Percentiles rank a stretch among this genome's conserved stretches.
phyloP scores from a whole-genome alignment of 129 eudicot genomes.

The Saussurea involucrata region DNA sequence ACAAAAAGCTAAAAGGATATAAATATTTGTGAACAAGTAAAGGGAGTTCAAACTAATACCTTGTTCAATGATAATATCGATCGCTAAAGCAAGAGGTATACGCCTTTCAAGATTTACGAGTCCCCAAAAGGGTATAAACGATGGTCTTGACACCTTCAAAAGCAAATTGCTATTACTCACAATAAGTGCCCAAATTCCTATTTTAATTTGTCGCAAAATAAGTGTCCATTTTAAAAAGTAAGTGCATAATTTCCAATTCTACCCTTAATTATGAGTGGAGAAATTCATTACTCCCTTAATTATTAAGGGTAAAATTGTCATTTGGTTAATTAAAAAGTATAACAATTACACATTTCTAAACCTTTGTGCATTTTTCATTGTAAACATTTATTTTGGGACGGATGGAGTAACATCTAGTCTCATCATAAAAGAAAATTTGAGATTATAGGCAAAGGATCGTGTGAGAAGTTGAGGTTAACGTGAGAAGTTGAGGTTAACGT shows the following conservation, averaged over 20 bases:
- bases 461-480: too few species aligned
- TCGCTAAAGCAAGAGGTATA: conserved; percentile 57
- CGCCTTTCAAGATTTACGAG: conserved; percentile 47
- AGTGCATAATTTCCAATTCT: background rate
- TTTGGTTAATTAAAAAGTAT: background rate
- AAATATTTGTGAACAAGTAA: background rate
- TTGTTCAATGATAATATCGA: conserved; percentile 74
- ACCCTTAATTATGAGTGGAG: background rate
- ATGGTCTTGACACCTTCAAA: conserved; percentile 69
- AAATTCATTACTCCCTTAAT: background rate
- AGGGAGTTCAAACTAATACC: conserved; percentile 32
- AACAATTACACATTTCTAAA: background rate
- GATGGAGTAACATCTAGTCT: conserved; percentile 1
- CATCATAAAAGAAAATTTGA: too few species aligned
- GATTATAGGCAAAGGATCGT: too few species aligned
- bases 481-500: too few species aligned
- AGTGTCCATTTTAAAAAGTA: background rate
- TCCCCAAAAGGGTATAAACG: conserved; percentile 71
- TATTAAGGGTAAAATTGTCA: background rate
- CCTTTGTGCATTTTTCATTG: background rate
- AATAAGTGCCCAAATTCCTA: background rate
- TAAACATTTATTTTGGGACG: background rate
- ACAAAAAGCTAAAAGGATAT: background rate
- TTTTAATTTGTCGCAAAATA: background rate
- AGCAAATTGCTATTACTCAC: conserved; percentile 3